Evolutionary conservation across 352 stramenopile species (phyloP), one percentile per base, ranked within the genome.

Genomic region (Pythium biforme): DNA sequence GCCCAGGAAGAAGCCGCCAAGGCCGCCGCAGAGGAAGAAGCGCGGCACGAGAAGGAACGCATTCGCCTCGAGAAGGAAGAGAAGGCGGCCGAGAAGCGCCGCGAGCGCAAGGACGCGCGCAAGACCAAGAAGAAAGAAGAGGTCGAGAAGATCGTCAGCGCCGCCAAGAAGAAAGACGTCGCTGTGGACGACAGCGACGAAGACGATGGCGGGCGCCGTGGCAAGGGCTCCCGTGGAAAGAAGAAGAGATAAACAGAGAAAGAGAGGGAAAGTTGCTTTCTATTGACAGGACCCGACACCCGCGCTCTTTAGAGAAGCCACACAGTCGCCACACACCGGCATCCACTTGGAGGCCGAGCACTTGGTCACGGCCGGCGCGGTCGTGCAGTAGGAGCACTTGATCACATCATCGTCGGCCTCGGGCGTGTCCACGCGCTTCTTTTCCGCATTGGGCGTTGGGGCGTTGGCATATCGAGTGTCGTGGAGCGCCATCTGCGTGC

Each of bases 291-390:
- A n/a, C 12, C 3, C 55, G 10, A 19, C 40, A 19, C 52, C 46
- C 17, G 43, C 53, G 20, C 15, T 50, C 58, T 86, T 89, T 22
- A 94, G 63, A 9, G 60, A 46, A 25, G 55, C 64, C 20, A 77
- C 83, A 39, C 85, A 94, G 7, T 70, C 69, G 6, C 62, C 59
- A 65, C 85, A 94, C 27, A 94, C 83, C 20, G 83, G 85, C 85
- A 94, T 92, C 85, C 83, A 92, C 63, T 94, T 94, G 23, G 85
- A 92, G 6, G 85, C 85, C 25, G 83, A 63, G 59, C 85, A 94
- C 49, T 94, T 94, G 7, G 81, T 89, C 62, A 78, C 80, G 25
- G 85, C 85, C 11, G 76, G 69, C 14, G 69, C 55, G 0, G 63
- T 74, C 4, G 52, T 74, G 59, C 85, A 94, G 51, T 83, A 78